Percentiles rank a stretch among this genome's conserved stretches.
Evolutionary conservation across 2,329 filamentous ascomycete genomes (phyloP).

Genomic region (Magnaporthiopsis poae): DNA sequence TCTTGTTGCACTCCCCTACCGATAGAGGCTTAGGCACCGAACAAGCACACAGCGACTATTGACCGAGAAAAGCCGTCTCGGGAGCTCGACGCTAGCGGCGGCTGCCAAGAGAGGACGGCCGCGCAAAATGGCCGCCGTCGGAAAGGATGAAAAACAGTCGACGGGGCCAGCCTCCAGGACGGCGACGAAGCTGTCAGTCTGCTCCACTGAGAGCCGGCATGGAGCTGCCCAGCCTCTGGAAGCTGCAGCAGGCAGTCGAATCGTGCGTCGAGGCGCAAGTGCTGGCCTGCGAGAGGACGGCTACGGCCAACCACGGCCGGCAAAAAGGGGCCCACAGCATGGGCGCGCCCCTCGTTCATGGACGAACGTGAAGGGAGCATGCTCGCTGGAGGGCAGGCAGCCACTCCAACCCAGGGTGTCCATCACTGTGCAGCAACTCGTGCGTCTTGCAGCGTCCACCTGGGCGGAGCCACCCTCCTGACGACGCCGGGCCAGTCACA

Average conservation of each 20-base stretch:
- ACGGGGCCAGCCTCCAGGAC: no score
- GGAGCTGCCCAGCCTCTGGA: not conserved
- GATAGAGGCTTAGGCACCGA: not conserved
- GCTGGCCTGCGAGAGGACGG: not conserved
- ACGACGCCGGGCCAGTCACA: slow-evolving; percentile 22
- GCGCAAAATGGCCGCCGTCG: not conserved
- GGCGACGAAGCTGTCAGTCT: no score
- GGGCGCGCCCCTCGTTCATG: not conserved
- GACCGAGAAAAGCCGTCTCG: not conserved
- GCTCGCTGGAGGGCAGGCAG: not conserved
- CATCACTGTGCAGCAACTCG: not conserved
- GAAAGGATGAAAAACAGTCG: not conserved
- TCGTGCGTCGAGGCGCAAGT: not conserved
- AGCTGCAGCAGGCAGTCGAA: not conserved
- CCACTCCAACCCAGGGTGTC: not conserved
- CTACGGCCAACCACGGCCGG: no score
- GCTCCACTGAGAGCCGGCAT: no score
- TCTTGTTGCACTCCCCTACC: not conserved
- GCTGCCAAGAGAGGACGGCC: not conserved
- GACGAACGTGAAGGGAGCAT: not conserved
- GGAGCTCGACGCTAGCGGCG: not conserved
- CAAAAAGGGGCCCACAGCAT: not conserved
- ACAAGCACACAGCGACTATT: not conserved
- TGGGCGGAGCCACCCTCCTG: not conserved
- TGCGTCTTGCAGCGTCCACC: not conserved